Percentiles rank a stretch among this genome's conserved stretches.
Conservation (phyloP, 495 filamentous ascomycete species). For the Immersiella caudata region DNA sequence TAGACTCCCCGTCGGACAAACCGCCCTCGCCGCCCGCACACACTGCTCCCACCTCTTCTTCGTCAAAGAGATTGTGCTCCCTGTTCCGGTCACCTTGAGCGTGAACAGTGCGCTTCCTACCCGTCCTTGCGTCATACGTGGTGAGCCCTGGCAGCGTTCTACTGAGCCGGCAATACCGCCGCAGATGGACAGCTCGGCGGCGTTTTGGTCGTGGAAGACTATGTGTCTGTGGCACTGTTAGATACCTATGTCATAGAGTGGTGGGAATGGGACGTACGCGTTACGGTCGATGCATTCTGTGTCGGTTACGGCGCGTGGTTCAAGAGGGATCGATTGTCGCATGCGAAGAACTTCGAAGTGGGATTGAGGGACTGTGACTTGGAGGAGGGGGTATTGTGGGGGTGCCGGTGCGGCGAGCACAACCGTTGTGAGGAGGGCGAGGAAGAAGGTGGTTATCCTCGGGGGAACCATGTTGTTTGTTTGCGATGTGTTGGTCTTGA, state of each 20-base stretch:
- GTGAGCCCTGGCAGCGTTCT: constrained; percentile 46
- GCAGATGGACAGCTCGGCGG: constrained; percentile 57
- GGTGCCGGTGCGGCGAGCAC: constrained; percentile 25
- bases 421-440: constrained; percentile 17
- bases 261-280: constrained; percentile 31
- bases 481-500: neutral
- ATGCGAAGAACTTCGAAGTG: constrained; percentile 42
- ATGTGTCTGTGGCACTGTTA: constrained; percentile 43
- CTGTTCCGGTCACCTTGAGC: constrained; percentile 39
- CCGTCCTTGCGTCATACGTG: constrained; percentile 42
- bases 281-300: constrained; percentile 41
- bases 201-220: constrained; percentile 56
- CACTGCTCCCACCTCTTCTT: constrained; percentile 57
- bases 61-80: constrained; percentile 51
- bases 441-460: constrained; percentile 24
- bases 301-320: constrained; percentile 39
- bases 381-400: constrained; percentile 24
- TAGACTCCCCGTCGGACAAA: constrained; percentile 52
- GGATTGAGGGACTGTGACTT: constrained; percentile 35
- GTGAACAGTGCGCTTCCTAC: constrained; percentile 53
- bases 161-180: constrained; percentile 52
- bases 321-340: constrained; percentile 37
- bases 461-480: neutral
- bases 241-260: neutral
- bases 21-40: constrained; percentile 49